Evolutionary conservation across 768 basidiomycete genomes (phyloP).

Genomic region (Boletus subcaerulescens): DNA sequence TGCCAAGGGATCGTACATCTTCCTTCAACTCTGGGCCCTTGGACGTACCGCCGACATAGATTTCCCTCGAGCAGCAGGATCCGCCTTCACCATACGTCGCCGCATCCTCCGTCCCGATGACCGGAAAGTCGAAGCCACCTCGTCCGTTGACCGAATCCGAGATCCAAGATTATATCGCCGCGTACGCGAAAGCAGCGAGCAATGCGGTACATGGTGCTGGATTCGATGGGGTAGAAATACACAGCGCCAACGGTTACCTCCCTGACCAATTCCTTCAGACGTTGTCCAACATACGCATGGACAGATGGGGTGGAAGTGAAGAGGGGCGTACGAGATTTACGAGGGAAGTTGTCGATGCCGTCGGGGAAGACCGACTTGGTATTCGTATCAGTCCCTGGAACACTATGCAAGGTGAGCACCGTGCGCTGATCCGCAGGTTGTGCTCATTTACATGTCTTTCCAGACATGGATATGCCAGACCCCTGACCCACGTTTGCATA

Average conservation of each 20-base stretch:
- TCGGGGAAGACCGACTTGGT: conserved; percentile 43
- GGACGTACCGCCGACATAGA: conserved; percentile 45
- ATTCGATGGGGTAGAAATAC: conserved; percentile 38
- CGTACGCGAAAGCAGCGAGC: conserved; percentile 30
- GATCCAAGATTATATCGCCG: conserved; percentile 30
- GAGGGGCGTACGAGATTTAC: conserved; percentile 48
- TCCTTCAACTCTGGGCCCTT: conserved; percentile 33
- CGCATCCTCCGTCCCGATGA: conserved; percentile 31
- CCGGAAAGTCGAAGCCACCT: conserved; percentile 9
- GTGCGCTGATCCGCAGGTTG: background rate
- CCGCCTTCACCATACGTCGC: conserved; percentile 31
- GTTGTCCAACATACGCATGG: conserved; percentile 41
- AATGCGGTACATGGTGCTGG: conserved; percentile 25
- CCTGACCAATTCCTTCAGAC: conserved; percentile 51
- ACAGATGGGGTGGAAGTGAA: conserved; percentile 63
- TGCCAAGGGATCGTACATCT: background rate
- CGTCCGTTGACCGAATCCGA: conserved; percentile 27
- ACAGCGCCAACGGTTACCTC: conserved; percentile 44
- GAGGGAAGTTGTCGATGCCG: conserved; percentile 40
- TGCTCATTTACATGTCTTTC: conserved; percentile 1
- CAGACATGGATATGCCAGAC: background rate
- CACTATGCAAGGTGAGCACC: conserved; percentile 28
- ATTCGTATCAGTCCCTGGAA: conserved; percentile 45
- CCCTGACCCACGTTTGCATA: conserved; percentile 41
- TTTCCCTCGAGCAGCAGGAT: conserved; percentile 37